Base-by-base conservation (phyloP, 2,329 filamentous ascomycete genomes). In the Diaporthe humulicola region DNA sequence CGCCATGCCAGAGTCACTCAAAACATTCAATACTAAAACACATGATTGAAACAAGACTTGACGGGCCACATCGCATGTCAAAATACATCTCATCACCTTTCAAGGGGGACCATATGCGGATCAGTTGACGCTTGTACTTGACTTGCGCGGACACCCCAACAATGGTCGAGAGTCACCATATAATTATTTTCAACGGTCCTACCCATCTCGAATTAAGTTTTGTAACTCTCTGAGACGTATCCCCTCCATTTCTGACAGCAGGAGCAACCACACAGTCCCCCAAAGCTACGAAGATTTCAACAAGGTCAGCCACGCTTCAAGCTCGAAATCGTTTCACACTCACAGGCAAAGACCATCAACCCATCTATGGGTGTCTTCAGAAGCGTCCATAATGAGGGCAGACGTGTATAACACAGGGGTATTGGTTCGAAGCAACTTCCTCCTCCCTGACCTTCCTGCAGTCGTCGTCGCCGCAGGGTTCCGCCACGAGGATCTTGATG, bases 321-420 rank as follows among this genome's bases (percentile, higher is more conserved):
- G 4, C 7, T 12, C 8, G 40, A 5, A 33, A 9, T 10, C 15
- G 8, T 4, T 8, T 2, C 33, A 30, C 30, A 54, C 64, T 19
- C 33, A 40, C 14, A 28, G 22, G 4, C 30, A 54, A 54, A 54
- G 15, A 25, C 40, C 38, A 30, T 61, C 42, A 6, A 12, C 33
- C 8, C 4, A 3, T 8, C 42, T 10, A 6, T 12, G 5, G 17
- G 19, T n/a, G 6, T 15, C 48, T 28, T 77, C 73, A 80, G 22
- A 83, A 82, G 12, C 78, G 78, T 2, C 81, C 81, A 38, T 81
- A 82, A 70, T 77, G 81, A 22, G 74, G 45, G 52, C 81, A 83
- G 4, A 67, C 69, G n/a, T 77, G 75, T 4, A 77, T n/a, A 30
- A 82, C 76, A 75, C 81, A 83, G 4, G 80, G 78, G 70, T 82